Conservation (phyloP, 345 rosid genomes). For the Lepidium aucheri region DNA sequence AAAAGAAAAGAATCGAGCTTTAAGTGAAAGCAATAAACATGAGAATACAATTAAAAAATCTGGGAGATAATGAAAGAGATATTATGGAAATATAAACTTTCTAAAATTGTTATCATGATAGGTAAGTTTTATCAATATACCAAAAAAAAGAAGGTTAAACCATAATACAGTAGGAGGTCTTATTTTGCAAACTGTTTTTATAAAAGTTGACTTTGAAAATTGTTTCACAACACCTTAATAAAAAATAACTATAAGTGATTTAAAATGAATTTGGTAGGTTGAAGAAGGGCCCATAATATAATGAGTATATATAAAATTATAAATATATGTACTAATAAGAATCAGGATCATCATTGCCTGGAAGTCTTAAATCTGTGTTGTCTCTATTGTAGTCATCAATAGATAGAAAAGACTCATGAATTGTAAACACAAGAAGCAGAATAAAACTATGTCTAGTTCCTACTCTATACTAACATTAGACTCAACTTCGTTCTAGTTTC, state of each 20-base stretch:
- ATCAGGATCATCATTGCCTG: conserved; percentile 6
- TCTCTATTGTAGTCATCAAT: background rate
- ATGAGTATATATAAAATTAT: background rate
- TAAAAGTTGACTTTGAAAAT: background rate
- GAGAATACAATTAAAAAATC: background rate
- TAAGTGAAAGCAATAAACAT: background rate
- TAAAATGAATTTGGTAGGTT: conserved; percentile 13
- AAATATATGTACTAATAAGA: conserved; percentile 11
- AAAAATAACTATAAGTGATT: background rate
- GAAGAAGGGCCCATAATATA: conserved; percentile 6
- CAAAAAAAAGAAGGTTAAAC: background rate
- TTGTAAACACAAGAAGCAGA: conserved; percentile 5
- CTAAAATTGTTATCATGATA: background rate
- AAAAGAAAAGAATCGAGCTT: background rate
- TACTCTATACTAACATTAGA: conserved; percentile 12
- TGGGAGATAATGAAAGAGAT: background rate
- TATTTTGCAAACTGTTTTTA: background rate
- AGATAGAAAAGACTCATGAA: background rate
- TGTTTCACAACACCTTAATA: background rate
- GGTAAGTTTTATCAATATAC: background rate
- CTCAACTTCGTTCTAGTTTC: conserved; percentile 18
- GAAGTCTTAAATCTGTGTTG: conserved; percentile 3
- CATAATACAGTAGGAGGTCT: background rate
- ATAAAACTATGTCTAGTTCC: conserved; percentile 17
- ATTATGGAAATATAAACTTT: background rate